A percentile compares a stretch with the other conserved stretches of the same genome.
phyloP scores from a whole-genome alignment of 2,329 filamentous ascomycete species.

The Phyllosticta capitalensis region DNA sequence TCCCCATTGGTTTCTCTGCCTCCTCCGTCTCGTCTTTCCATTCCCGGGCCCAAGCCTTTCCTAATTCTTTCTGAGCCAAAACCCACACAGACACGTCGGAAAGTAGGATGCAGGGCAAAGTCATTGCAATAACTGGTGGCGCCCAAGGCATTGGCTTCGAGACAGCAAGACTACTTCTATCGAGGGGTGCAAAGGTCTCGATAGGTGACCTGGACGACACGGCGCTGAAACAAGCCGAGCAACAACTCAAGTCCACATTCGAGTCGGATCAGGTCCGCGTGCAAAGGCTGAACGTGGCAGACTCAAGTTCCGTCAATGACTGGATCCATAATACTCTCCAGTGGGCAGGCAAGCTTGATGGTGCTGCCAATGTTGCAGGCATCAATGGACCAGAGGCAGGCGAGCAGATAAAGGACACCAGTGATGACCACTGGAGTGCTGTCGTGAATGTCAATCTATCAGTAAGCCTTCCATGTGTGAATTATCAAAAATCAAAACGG shows the following conservation, averaged over 20 bases:
- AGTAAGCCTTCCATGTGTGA: neutral
- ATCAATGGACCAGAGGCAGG: slow-evolving; percentile 20
- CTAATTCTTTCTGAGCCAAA: neutral
- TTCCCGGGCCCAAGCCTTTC: neutral
- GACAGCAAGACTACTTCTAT: slow-evolving; percentile 25
- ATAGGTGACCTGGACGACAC: slow-evolving; percentile 29
- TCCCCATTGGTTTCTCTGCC: neutral
- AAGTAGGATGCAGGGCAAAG: slow-evolving; percentile 12
- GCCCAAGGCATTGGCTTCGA: slow-evolving; percentile 30
- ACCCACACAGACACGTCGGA: neutral
- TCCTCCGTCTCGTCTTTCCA: neutral
- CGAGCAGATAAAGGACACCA: slow-evolving; percentile 27
- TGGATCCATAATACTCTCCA: slow-evolving; percentile 28
- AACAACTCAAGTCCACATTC: slow-evolving; percentile 1
- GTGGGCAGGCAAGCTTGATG: slow-evolving; percentile 28
- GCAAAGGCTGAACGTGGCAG: slow-evolving; percentile 23
- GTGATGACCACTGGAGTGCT: slow-evolving; percentile 26
- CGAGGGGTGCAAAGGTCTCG: slow-evolving; percentile 28
- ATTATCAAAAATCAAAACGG: slow-evolving; percentile 3
- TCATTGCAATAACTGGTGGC: slow-evolving; percentile 25
- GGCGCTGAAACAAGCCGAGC: slow-evolving; percentile 13
- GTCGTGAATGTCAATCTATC: slow-evolving; percentile 27
- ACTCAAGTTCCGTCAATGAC: slow-evolving; percentile 21
- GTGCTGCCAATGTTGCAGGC: slow-evolving; percentile 35
- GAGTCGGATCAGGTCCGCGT: slow-evolving; percentile 5